A percentile compares a stretch with the other conserved stretches of the same genome.
Conservation (phyloP, 129 eudicot species). For the Silybum marianum region DNA sequence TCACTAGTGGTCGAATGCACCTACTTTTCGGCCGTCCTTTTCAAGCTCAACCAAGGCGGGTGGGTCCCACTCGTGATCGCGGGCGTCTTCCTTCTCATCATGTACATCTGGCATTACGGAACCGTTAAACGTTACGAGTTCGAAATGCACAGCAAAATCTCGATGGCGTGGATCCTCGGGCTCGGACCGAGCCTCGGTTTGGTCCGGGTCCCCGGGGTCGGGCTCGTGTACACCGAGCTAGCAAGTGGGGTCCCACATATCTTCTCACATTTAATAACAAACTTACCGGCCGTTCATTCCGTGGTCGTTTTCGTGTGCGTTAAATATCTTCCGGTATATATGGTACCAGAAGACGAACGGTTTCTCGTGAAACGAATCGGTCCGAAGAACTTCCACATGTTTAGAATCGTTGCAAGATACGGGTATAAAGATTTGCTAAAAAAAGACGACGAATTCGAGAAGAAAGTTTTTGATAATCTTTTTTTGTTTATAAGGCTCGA, state of each 20-base stretch:
- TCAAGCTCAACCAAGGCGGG: slow-evolving; percentile 78
- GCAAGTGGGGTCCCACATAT: slow-evolving; percentile 84
- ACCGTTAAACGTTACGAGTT: slow-evolving; percentile 75
- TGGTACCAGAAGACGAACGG: slow-evolving; percentile 74
- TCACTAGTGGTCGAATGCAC: slow-evolving; percentile 65
- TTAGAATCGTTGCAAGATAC: slow-evolving; percentile 79
- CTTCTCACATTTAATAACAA: slow-evolving; percentile 81
- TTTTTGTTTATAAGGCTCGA: slow-evolving; percentile 71
- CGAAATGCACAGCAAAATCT: slow-evolving; percentile 82
- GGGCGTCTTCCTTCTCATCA: slow-evolving; percentile 65
- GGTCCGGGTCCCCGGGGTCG: slow-evolving; percentile 82
- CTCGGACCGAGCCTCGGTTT: slow-evolving; percentile 80
- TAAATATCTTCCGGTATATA: slow-evolving; percentile 73
- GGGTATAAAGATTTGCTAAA: slow-evolving; percentile 78
- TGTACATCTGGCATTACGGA: slow-evolving; percentile 90
- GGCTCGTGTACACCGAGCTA: slow-evolving; percentile 85
- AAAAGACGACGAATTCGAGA: slow-evolving; percentile 79
- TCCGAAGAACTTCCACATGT: slow-evolving; percentile 80
- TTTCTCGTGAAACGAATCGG: slow-evolving; percentile 77
- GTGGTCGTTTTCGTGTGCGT: slow-evolving; percentile 82
- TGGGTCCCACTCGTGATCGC: slow-evolving; percentile 93
- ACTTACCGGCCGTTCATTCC: slow-evolving; percentile 75
- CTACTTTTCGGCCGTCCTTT: slow-evolving; percentile 76
- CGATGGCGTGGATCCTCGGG: slow-evolving; percentile 79
- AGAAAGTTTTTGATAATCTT: slow-evolving; percentile 66